Percentiles rank a stretch among this genome's conserved stretches.
phyloP scores from a whole-genome alignment of 2,329 filamentous ascomycete species.

The Colletotrichum sp. region DNA sequence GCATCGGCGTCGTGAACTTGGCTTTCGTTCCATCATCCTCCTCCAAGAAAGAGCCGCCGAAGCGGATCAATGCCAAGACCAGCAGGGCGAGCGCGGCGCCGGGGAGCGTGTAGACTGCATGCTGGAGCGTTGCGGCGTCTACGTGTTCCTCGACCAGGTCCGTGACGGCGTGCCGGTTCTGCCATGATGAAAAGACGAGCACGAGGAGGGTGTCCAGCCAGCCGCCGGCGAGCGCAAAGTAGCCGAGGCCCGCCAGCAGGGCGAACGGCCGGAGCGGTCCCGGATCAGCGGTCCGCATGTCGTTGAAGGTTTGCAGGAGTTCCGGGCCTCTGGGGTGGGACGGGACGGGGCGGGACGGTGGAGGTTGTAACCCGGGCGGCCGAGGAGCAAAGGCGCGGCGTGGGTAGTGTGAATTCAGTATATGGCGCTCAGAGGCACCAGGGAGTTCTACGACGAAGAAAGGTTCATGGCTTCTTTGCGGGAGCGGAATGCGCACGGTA shows the following conservation, averaged over 20 bases:
- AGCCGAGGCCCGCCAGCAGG: slow-evolving; percentile 21
- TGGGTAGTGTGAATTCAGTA: not conserved
- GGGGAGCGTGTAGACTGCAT: not conserved
- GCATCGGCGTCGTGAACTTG: slow-evolving; percentile 29
- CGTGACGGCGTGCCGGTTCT: not conserved
- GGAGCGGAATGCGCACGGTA: not conserved
- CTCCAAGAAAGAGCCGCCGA: not conserved
- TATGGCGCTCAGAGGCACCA: not conserved
- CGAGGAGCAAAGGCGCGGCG: not conserved
- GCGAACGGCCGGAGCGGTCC: not conserved
- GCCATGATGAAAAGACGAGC: slow-evolving; percentile 27
- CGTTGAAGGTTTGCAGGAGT: not conserved
- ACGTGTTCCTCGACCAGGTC: not conserved
- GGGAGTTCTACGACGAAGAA: slow-evolving; percentile 7
- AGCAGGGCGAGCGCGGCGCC: slow-evolving; percentile 6
- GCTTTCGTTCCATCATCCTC: not conserved
- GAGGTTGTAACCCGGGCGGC: not conserved
- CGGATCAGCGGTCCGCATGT: not conserved
- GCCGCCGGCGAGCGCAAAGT: slow-evolving; percentile 24
- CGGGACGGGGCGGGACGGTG: not conserved
- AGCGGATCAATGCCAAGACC: not conserved
- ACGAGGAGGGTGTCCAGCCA: slow-evolving; percentile 29
- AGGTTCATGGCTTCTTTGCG: not conserved
- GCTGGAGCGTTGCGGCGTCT: not conserved
- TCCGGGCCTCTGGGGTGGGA: not conserved